phyloP scores from a whole-genome alignment of 805 yeast species.

The Myxozyma udenii region DNA sequence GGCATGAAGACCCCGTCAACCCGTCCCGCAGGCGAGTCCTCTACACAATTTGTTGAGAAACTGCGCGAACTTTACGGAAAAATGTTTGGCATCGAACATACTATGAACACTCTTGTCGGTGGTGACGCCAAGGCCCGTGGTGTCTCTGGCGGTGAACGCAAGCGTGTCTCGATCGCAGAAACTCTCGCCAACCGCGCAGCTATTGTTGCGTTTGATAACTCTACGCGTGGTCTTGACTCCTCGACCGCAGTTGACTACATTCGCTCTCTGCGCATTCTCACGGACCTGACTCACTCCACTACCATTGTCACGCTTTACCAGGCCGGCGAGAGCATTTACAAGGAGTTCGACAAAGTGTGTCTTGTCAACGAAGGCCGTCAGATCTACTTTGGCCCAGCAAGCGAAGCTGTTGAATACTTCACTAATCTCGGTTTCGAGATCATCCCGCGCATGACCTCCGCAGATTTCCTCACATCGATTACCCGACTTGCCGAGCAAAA shows the following conservation, averaged over 20 bases:
- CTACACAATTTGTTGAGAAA: constrained; percentile 53
- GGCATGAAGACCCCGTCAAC: constrained; percentile 59
- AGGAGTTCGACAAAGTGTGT: constrained; percentile 57
- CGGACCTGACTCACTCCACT: constrained; percentile 53
- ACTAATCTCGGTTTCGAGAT: constrained; percentile 52
- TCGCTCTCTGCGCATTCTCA: constrained; percentile 57
- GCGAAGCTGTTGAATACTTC: constrained; percentile 48
- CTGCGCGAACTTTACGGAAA: constrained; percentile 53
- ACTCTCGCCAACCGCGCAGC: constrained; percentile 42
- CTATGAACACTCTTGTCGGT: constrained; percentile 62
- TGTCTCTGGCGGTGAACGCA: constrained; percentile 70
- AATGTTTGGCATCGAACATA: constrained; percentile 52
- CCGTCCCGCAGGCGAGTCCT: constrained; percentile 49
- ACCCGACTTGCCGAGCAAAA: constrained; percentile 52
- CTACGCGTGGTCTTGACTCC: constrained; percentile 70
- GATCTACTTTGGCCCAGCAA: constrained; percentile 56
- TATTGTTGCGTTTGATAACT: constrained; percentile 64
- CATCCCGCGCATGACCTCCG: constrained; percentile 56
- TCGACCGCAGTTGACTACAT: constrained; percentile 67
- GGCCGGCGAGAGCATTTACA: constrained; percentile 63
- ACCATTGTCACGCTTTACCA: constrained; percentile 66
- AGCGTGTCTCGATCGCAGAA: constrained; percentile 68
- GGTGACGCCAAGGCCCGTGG: constrained; percentile 61
- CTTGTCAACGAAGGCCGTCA: constrained; percentile 61
- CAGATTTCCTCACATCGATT: constrained; percentile 57